Base-by-base conservation (phyloP, 2,329 filamentous ascomycete species). In the Colletotrichum sublineola region DNA sequence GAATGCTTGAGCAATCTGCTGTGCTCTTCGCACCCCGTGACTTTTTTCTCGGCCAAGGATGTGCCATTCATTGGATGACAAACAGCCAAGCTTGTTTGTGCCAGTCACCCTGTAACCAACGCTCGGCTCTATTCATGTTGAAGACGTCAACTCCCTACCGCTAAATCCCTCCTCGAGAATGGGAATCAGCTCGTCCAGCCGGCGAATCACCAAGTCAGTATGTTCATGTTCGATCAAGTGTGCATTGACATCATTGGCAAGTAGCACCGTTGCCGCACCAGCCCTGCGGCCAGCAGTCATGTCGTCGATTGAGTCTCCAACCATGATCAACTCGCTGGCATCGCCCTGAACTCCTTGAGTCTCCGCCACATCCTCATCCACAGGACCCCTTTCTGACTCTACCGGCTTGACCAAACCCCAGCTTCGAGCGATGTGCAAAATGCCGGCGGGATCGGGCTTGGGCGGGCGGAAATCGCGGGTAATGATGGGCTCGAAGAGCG, bases 391-490 rank as follows among this genome's bases (percentile, higher is more conserved):
- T 8, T 44, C 56, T 38, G 18, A 48, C 31, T 74, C 64, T 14
- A 62, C 55, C 33, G 33, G 20, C 20, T 40, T 61, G 20, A 73
- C 40, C 40, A 96, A 81, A 0, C 89, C 91, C 95, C 95, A 97
- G 70, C 86, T 83, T 74, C 88, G 86, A 0, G 95, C 94, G 76
- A 98, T 97, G 80, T 96, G 93, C 79, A 97, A 79, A 67, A 98
- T 95, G 0, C 95, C 95, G 0, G 94, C 94, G 1, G 96, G 96
- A 77, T 94, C 89, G 0, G 96, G 96, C 82, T 98, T 98, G 9
- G 95, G 93, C 48, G 90, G 95, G 56, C 85, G 87, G 82, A 95
- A 96, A 68, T 95, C 94, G 14, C 96, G 88, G 9, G 95, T 98
- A 50, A 98, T 86, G 75, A 98, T 91, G 7, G 95, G 96, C 29